Evolutionary conservation across 345 rosid species (phyloP).

Genomic region (Lenwebbia sp.): DNA sequence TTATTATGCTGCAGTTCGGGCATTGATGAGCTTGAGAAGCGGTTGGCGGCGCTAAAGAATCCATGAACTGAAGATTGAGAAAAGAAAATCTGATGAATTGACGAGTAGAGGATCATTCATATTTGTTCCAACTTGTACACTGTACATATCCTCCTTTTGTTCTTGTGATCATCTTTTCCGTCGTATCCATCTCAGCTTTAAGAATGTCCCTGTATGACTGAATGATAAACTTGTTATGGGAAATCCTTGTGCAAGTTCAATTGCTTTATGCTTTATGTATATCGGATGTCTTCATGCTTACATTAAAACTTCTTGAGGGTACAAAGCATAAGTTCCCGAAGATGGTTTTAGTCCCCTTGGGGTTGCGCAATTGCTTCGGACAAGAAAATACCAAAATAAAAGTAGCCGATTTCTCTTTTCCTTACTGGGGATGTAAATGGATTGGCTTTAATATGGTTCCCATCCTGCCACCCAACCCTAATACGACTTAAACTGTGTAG

Average conservation of each 20-base stretch:
- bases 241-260: not conserved
- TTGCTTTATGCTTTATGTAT: not conserved
- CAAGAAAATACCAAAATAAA: not conserved
- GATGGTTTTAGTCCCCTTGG: not conserved
- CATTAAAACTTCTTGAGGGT: not conserved
- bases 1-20: slow-evolving; percentile 47
- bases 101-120: not conserved
- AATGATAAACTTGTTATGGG: not conserved
- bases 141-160: not conserved
- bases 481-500: not conserved
- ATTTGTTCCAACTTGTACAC: not conserved
- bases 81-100: not conserved
- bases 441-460: not conserved
- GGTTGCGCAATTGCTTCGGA: not conserved
- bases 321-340: not conserved
- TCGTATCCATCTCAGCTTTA: not conserved
- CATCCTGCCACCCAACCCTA: not conserved
- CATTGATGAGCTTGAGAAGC: slow-evolving; percentile 69
- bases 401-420: not conserved
- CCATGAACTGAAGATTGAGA: slow-evolving; percentile 8
- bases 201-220: not conserved
- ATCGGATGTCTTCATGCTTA: not conserved
- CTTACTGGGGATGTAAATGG: not conserved
- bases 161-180: not conserved
- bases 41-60: slow-evolving; percentile 84